Conservation (phyloP, 139 green algal genomes). For the Coccomyxa sp. region DNA sequence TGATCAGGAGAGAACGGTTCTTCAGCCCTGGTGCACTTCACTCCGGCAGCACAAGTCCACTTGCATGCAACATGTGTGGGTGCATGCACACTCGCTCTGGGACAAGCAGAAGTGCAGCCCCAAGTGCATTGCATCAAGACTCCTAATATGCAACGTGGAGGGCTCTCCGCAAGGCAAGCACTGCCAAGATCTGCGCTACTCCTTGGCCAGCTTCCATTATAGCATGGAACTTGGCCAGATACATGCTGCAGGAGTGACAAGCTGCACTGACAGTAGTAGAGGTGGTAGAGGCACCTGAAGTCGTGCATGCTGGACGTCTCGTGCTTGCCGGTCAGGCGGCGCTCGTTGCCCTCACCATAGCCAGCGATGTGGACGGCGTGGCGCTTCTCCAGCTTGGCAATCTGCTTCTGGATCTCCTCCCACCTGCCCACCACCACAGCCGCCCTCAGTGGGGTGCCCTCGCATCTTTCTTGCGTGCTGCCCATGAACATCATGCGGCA, state of each 20-base stretch:
- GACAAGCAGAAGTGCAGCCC: too few relatives aligned
- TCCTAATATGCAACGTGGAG: not conserved
- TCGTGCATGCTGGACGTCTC: constrained; percentile 92
- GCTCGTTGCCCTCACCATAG: constrained; percentile 95
- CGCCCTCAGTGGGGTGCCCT: too few relatives aligned
- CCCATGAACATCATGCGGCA: too few relatives aligned
- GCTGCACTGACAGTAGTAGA: not conserved
- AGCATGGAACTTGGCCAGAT: not conserved
- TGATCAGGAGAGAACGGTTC: not conserved
- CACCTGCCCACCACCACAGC: constrained; percentile 37
- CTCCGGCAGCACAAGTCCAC: too few relatives aligned
- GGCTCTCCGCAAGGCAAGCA: not conserved
- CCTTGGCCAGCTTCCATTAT: not conserved
- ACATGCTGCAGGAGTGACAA: not conserved
- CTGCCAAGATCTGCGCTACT: not conserved
- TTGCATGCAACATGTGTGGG: too few relatives aligned
- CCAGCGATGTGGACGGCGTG: constrained; percentile 74
- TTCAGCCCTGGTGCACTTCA: too few relatives aligned
- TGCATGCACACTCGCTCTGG: too few relatives aligned
- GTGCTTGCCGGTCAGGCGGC: constrained; percentile 90
- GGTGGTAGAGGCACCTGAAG: constrained; percentile 49
- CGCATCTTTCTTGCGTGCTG: too few relatives aligned
- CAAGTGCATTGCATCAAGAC: too few relatives aligned
- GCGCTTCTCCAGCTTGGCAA: constrained; percentile 84
- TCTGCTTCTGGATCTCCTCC: constrained; percentile 85